Base-by-base conservation (phyloP, 202 grass and related monocot species). In the Saccharum hybrid region DNA sequence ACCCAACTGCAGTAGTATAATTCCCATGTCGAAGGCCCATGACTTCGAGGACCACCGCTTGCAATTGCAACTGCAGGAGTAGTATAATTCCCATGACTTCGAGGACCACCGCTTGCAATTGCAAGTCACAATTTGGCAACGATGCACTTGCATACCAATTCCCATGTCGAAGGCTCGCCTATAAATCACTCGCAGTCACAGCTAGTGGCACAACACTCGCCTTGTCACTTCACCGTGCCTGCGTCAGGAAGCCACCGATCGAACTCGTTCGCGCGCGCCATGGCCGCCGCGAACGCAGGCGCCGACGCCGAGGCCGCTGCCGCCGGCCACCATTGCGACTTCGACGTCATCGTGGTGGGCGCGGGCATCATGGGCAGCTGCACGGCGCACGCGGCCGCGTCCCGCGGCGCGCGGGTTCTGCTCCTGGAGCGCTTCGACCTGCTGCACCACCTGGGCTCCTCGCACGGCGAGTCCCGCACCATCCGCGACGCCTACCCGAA, bases 361-460 rank as follows among this genome's bases (percentile, higher is more conserved):
- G 90, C 81, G 21, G 93, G 93, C 30, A 96, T 96, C 77, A 96
- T 96, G 86, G 93, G 93, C 18, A 96, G 90, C 83, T 93, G 90
- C 82, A 75, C 86, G 12, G 90, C 93, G n/a, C 85, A 95, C 80
- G 79, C 81, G 28, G 89, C 86, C 7, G 71, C 92, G 10, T 81
- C 78, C 64, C 71, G 80, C 16, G 81, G 84, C 38, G 71, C 82
- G 8, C 73, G 68, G 37, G 41, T 6, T 0, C 88, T 96, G 28
- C 90, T 91, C n/a, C 86, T 96, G 10, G 90, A 96, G 49, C 88
- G 72, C 26, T 92, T 92, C 81, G 88, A 90, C 82, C 63, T 92
- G 38, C 90, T 96, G 19, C 90, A 93, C 79, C 63, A 86, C 60
- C 86, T 72, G 0, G 93, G 90, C 77, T 96, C 88, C 22, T 96